Percentiles rank a stretch among this genome's conserved stretches.
Conservation (phyloP, 495 filamentous ascomycete genomes). For the Tuber umbilicatum region DNA sequence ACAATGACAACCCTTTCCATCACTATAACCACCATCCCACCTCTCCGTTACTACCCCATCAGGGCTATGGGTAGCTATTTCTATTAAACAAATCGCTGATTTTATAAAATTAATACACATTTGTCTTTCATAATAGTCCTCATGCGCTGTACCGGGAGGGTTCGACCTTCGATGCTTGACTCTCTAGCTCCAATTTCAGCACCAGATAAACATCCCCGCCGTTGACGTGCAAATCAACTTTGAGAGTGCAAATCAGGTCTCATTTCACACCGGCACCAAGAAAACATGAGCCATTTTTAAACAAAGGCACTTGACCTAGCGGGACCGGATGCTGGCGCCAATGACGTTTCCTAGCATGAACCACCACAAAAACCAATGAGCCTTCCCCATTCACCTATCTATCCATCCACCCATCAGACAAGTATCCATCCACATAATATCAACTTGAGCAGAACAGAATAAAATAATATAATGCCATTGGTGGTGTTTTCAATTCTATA, state of each 20-base stretch:
- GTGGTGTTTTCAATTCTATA: neutral
- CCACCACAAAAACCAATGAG: neutral
- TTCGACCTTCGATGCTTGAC: neutral
- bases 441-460: neutral
- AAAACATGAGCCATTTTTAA: conserved; percentile 3
- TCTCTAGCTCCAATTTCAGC: neutral
- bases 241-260: neutral
- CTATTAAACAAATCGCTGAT: neutral
- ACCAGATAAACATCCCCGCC: neutral
- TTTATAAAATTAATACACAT: neutral
- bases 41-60: neutral
- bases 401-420: neutral
- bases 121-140: neutral
- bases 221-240: neutral
- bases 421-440: neutral
- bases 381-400: neutral
- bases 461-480: neutral
- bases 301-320: neutral
- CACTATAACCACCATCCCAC: neutral
- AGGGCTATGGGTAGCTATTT: neutral
- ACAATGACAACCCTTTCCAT: neutral
- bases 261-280: neutral
- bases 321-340: neutral
- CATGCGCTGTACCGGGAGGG: neutral
- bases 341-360: neutral